Base-by-base conservation (phyloP, 2,329 filamentous ascomycete genomes). In the Nemania bipapillata region DNA sequence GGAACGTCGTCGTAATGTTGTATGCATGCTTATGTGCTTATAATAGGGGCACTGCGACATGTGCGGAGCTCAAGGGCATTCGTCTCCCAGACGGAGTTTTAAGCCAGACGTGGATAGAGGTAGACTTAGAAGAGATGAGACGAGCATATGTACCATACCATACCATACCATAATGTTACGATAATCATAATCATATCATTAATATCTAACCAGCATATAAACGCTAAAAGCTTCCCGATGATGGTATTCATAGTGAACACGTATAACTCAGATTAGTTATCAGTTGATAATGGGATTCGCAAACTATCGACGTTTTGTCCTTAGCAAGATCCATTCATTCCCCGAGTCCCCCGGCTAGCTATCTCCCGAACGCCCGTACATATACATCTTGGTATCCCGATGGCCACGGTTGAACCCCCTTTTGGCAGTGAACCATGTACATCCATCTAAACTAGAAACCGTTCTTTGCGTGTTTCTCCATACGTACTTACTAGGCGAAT, bases 141-240 rank as follows among this genome's bases (percentile, higher is more conserved):
- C 6, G 7, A 4, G 35, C 24, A 50, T 45, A 17, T 28, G 24
- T 45, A 32, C 4, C 9, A 28, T 58, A 37, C 7, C 20, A 47
- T 54, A 42, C 15, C 6, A 57, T 63, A 28, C 28, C 37, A 1
- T 30, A n/a, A n/a, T n/a, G n/a, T n/a, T n/a, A n/a, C n/a, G 12
- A 28, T 37, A 59, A 54, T 55, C 5, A 22, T 53, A 59, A 55
- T 54, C n/a, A 49, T 37, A 37, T 32, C 6, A 9, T 2, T 50
- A 56, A 54, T 68, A 32, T 20, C 47, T 37, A 42, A 55, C n/a
- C 17, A 60, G 49, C 15, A 40, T 20, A 32, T 12, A 24, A 22
- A 28, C 35, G 1, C 11, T 9, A 17, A 15, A 7, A 45, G 30
- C 20, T 11, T 20, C n/a, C 2, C 11, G 9, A 7, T 3, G 37